Conservation (phyloP, 306 rosid genomes). For the Quercus robur region DNA sequence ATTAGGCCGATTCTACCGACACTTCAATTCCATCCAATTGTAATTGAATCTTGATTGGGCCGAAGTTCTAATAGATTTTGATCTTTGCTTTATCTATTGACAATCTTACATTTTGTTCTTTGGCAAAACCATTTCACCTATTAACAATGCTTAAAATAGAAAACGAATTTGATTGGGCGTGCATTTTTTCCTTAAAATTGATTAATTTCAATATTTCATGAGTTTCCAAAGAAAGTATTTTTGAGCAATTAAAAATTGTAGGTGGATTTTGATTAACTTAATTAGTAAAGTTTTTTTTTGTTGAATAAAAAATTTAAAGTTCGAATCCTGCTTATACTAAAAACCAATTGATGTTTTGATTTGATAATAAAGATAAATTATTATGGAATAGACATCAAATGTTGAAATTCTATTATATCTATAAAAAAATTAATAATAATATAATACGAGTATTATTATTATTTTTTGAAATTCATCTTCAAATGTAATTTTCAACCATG, state of each 20-base stretch:
- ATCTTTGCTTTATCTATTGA: not conserved
- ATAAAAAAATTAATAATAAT: too few relatives aligned
- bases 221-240: not conserved
- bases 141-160: not conserved
- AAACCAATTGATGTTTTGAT: too few relatives aligned
- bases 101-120: not conserved
- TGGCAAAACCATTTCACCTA: too few relatives aligned
- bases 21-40: not conserved
- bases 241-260: not conserved
- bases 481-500: too few relatives aligned
- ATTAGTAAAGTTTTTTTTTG: not conserved
- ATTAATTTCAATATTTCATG: not conserved
- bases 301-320: too few relatives aligned
- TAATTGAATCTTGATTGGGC: not conserved
- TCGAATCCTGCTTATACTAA: too few relatives aligned
- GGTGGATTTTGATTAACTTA: too few relatives aligned
- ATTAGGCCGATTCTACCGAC: not conserved
- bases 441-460: too few relatives aligned
- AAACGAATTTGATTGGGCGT: not conserved
- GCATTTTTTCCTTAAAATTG: not conserved
- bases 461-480: too few relatives aligned
- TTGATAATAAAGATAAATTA: too few relatives aligned
- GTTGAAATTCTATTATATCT: too few relatives aligned
- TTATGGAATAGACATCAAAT: too few relatives aligned
- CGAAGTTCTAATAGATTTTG: not conserved